Conservation (phyloP, 75 land plant genomes). For the Ceratopteris richardii region DNA sequence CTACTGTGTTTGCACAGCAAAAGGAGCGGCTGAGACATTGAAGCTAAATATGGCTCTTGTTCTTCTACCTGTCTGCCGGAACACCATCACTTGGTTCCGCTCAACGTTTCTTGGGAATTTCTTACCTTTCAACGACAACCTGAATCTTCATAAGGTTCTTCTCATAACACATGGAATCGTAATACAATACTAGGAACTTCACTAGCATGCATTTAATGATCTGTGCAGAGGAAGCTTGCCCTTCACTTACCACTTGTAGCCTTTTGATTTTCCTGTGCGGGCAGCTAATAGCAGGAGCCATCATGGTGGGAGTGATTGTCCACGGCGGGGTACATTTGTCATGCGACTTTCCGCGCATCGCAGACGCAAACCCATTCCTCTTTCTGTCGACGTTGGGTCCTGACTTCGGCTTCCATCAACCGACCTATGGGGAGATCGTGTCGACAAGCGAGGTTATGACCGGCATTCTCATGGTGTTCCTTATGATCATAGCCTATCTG, state of each 20-base stretch:
- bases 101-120: conserved; percentile 21
- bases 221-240: too few relatives aligned
- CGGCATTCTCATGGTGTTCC: conserved; percentile 15
- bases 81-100: conserved; percentile 51
- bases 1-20: conserved; percentile 57
- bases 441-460: conserved; percentile 9
- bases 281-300: conserved; percentile 24
- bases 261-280: neutral
- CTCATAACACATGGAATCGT: too few relatives aligned
- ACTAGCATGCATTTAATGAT: too few relatives aligned
- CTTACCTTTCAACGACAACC: conserved; percentile 50
- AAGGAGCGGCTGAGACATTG: conserved; percentile 68
- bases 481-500: conserved; percentile 16
- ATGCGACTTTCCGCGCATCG: conserved; percentile 20
- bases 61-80: conserved; percentile 59
- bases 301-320: conserved; percentile 21
- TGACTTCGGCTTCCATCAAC: conserved; percentile 9
- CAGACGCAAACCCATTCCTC: conserved; percentile 5
- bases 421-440: conserved; percentile 9
- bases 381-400: conserved; percentile 12
- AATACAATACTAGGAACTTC: too few relatives aligned
- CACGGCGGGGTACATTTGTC: conserved; percentile 21
- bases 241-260: too few relatives aligned
- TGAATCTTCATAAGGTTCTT: conserved; percentile 56
- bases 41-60: conserved; percentile 72